A percentile compares a stretch with the other conserved stretches of the same genome.
Conservation (phyloP, 495 filamentous ascomycete genomes). For the Friedmanniomyces simplex region DNA sequence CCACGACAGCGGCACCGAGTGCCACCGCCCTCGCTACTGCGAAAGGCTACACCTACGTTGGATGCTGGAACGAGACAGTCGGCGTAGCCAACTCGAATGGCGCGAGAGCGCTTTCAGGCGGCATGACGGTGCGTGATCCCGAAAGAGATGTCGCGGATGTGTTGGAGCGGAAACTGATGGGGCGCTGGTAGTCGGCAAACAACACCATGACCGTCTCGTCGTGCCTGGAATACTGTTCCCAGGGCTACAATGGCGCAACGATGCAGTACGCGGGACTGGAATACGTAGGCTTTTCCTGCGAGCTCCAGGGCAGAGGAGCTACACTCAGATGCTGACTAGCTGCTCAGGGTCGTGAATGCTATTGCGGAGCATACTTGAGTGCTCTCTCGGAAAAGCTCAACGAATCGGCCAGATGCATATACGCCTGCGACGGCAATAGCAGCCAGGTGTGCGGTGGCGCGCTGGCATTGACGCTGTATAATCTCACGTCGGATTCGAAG, state of each 20-base stretch:
- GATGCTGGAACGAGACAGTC: conserved; percentile 32
- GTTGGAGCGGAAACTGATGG: neutral
- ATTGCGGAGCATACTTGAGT: conserved; percentile 19
- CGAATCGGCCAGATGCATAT: conserved; percentile 16
- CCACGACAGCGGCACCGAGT: conserved; percentile 11
- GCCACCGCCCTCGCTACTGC: conserved; percentile 8
- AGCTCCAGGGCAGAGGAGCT: neutral
- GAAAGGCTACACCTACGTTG: conserved; percentile 23
- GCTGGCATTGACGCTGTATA: conserved; percentile 19
- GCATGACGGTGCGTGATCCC: conserved; percentile 15
- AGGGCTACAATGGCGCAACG: conserved; percentile 8
- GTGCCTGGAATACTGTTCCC: conserved; percentile 24
- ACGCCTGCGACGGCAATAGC: conserved; percentile 21
- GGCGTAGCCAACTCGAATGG: conserved; percentile 3
- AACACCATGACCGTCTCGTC: conserved; percentile 23
- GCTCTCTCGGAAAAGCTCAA: conserved; percentile 17
- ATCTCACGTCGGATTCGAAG: conserved; percentile 8
- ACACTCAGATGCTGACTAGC: neutral
- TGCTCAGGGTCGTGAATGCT: conserved; percentile 22
- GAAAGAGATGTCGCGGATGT: neutral
- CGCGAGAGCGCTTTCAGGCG: conserved; percentile 20
- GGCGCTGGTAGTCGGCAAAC: conserved; percentile 14
- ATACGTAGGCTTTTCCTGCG: conserved; percentile 12
- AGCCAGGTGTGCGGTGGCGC: conserved; percentile 23
- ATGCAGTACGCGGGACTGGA: conserved; percentile 28